phyloP scores from a whole-genome alignment of 441 rosid genomes.

The Kokia cookei region DNA sequence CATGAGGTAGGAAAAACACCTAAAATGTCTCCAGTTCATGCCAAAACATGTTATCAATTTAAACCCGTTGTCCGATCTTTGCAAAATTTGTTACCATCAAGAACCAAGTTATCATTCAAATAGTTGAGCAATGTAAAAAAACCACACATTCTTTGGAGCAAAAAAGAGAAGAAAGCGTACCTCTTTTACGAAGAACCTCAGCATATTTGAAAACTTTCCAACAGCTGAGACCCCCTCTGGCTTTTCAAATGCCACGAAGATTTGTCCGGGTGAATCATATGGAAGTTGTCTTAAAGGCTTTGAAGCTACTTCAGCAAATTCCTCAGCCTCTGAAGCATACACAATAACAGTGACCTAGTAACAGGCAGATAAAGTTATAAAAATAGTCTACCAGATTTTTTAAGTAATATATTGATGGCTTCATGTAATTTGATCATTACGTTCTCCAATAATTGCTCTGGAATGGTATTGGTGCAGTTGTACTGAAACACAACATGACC shows the following conservation, averaged over 20 bases:
- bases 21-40: background rate
- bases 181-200: constrained; percentile 89
- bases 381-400: constrained; percentile 6
- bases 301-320: constrained; percentile 54
- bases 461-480: constrained; percentile 93
- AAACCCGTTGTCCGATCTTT: background rate
- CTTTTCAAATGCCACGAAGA: constrained; percentile 84
- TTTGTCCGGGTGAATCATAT: constrained; percentile 87
- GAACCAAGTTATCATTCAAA: background rate
- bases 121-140: background rate
- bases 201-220: constrained; percentile 83
- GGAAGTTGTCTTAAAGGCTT: constrained; percentile 80
- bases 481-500: constrained; percentile 87
- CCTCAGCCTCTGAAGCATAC: constrained; percentile 90
- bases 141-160: background rate
- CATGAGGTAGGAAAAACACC: background rate
- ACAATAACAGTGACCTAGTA: constrained; percentile 75
- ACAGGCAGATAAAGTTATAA: constrained; percentile 11
- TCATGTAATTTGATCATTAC: constrained; percentile 36
- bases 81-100: background rate
- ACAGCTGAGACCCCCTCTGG: constrained; percentile 70
- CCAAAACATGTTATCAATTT: background rate
- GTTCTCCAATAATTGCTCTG: constrained; percentile 88
- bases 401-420: background rate
- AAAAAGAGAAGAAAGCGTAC: constrained; percentile 24